phyloP scores from a whole-genome alignment of 2,329 filamentous ascomycete species.

The Neospermospora avenae region DNA sequence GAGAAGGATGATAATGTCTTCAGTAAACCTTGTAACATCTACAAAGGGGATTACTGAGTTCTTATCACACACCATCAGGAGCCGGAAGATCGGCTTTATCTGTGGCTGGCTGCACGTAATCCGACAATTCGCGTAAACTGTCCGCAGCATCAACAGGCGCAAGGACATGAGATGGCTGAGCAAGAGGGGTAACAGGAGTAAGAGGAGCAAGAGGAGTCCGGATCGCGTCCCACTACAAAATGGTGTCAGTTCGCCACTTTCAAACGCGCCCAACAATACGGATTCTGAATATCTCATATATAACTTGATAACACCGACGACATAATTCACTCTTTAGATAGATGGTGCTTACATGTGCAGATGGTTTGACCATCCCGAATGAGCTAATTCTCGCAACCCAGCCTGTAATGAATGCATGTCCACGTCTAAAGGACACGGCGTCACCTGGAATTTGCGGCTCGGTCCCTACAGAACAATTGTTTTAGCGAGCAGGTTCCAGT shows the following conservation, averaged over 20 bases:
- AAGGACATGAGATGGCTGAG: neutral
- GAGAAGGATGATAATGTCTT: too few species aligned
- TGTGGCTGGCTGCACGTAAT: neutral
- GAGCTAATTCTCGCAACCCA: constrained; percentile 4
- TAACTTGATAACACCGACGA: too few species aligned
- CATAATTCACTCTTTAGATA: too few species aligned
- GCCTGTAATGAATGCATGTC: constrained; percentile 8
- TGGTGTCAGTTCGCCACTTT: neutral
- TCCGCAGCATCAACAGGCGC: neutral
- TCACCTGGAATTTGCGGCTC: neutral
- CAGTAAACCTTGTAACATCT: too few species aligned
- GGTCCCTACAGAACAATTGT: neutral
- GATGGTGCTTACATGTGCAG: neutral
- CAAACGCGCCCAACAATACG: too few species aligned
- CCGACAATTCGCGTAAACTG: neutral
- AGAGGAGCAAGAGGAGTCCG: neutral
- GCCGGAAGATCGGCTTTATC: neutral
- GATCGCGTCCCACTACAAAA: neutral
- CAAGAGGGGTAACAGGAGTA: neutral
- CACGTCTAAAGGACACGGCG: neutral
- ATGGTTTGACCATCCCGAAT: constrained; percentile 10
- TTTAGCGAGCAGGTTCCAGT: neutral
- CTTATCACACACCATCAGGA: neutral
- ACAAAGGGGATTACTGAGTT: neutral
- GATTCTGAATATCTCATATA: too few species aligned